These are phyloP conservation scores for Dalbergia oliveri DNA, from an alignment of 306 rosid genomes.

Conservation along the genomic window DNA sequence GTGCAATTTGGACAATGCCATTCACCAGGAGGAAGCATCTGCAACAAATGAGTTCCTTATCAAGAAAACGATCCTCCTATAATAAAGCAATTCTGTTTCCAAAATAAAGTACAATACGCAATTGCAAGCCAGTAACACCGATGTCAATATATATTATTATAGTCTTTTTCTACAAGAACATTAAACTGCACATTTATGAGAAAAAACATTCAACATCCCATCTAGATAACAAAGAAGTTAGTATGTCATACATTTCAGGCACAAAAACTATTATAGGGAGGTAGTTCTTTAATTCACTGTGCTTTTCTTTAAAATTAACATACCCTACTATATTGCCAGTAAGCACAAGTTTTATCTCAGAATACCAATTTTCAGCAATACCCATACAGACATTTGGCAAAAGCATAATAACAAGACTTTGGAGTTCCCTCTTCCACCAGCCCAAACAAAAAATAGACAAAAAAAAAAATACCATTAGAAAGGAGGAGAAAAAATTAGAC, in stretches of 20 bases:
- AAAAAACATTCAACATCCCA: constrained; percentile 22
- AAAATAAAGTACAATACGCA: constrained; percentile 23
- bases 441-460: constrained; percentile 23
- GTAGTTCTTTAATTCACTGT: constrained; percentile 17
- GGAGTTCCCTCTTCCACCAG: constrained; percentile 15
- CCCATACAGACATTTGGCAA: background rate
- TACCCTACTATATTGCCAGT: background rate
- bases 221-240: constrained; percentile 26
- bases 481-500: constrained; percentile 8
- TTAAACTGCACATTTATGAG: constrained; percentile 1
- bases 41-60: constrained; percentile 52
- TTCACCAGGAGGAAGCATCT: constrained; percentile 95
- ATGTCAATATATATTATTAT: background rate
- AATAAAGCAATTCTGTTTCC: constrained; percentile 32
- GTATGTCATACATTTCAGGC: background rate
- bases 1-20: constrained; percentile 97
- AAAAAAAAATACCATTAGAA: background rate
- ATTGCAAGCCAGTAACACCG: constrained; percentile 24
- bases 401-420: constrained; percentile 20
- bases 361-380: constrained; percentile 25
- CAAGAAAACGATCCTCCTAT: constrained; percentile 35
- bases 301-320: background rate
- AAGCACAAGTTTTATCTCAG: constrained; percentile 25
- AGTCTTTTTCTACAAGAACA: background rate
- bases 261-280: constrained; percentile 17